Conservation (phyloP, 148 eudicot species). For the Silene conica region DNA sequence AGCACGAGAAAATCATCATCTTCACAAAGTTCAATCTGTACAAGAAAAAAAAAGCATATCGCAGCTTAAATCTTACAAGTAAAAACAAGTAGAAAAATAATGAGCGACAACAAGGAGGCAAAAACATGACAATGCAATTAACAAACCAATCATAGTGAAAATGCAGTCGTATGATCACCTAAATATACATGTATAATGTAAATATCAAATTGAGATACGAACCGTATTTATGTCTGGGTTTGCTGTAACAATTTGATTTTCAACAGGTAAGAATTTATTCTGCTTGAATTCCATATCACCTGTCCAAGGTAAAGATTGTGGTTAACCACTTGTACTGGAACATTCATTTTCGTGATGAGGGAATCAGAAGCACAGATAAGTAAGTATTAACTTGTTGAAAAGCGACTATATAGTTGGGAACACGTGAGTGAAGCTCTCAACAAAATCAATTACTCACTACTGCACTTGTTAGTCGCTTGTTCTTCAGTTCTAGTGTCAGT, state of each 20-base stretch:
- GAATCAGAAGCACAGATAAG: background rate
- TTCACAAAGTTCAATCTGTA: constrained; percentile 76
- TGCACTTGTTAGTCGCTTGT: background rate
- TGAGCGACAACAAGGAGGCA: background rate
- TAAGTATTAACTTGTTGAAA: background rate
- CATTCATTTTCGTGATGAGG: background rate
- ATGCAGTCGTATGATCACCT: background rate
- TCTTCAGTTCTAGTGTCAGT: too few relatives aligned
- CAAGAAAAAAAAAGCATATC: background rate
- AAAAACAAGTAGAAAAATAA: background rate
- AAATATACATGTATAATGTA: background rate
- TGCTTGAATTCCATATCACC: constrained; percentile 99
- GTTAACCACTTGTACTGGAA: constrained; percentile 1
- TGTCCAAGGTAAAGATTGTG: constrained; percentile 28
- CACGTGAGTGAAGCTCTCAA: background rate
- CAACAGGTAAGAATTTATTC: constrained; percentile 85
- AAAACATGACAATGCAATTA: background rate
- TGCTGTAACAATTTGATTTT: constrained; percentile 93
- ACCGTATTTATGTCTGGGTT: constrained; percentile 84
- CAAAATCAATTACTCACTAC: background rate
- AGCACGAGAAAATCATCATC: constrained; percentile 92
- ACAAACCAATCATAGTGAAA: constrained; percentile 6
- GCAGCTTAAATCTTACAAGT: background rate
- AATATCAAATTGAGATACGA: constrained; percentile 24
- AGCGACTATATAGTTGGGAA: background rate